phyloP scores from a whole-genome alignment of 1,139 yeast genomes.

The Pichia sp. region DNA sequence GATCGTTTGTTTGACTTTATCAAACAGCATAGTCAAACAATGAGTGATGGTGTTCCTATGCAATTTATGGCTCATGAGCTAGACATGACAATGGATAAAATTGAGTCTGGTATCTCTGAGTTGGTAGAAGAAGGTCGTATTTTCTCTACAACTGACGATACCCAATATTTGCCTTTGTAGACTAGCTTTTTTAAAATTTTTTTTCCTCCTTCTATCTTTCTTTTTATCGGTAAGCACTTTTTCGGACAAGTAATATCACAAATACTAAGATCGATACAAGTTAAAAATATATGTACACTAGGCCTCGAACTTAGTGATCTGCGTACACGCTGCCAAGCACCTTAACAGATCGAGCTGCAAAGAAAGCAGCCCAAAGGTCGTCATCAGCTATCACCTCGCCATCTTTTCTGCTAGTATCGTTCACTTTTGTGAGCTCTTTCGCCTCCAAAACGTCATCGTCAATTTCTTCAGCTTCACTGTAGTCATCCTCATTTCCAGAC shows the following conservation, averaged over 20 bases:
- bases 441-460: slow-evolving; percentile 39
- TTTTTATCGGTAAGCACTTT: neutral
- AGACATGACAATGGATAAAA: slow-evolving; percentile 39
- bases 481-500: slow-evolving; percentile 30
- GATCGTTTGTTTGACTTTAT: slow-evolving; percentile 33
- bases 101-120: slow-evolving; percentile 41
- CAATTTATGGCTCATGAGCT: slow-evolving; percentile 56
- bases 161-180: slow-evolving; percentile 18
- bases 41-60: slow-evolving; percentile 72
- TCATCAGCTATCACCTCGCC: slow-evolving; percentile 55
- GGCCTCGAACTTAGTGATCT: neutral
- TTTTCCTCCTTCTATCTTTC: neutral
- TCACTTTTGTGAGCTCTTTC: slow-evolving; percentile 38
- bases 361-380: slow-evolving; percentile 61
- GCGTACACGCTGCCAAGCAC: slow-evolving; percentile 21
- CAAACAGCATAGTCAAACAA: slow-evolving; percentile 47
- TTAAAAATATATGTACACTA: too few relatives aligned
- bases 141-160: slow-evolving; percentile 56
- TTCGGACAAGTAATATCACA: too few relatives aligned
- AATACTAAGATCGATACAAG: too few relatives aligned
- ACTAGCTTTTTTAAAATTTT: neutral
- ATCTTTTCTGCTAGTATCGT: slow-evolving; percentile 42
- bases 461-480: slow-evolving; percentile 25
- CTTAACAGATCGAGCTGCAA: slow-evolving; percentile 34
- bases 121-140: slow-evolving; percentile 63